A percentile compares a stretch with the other conserved stretches of the same genome.
Evolutionary conservation across 129 eudicot genomes (phyloP).

Genomic region (Lactuca saligna): DNA sequence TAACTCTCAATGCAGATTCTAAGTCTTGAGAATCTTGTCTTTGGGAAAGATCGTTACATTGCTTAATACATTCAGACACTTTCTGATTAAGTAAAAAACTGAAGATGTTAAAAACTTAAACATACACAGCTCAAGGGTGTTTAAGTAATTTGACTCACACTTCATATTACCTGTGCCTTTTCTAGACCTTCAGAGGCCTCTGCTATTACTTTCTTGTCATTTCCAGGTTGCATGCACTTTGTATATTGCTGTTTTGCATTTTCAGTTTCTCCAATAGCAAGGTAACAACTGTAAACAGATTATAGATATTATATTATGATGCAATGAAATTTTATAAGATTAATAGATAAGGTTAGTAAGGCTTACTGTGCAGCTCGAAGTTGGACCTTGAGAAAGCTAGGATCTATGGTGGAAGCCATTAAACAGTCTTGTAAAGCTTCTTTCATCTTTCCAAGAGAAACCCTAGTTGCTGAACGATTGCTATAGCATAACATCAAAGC

Average conservation of each 20-base stretch:
- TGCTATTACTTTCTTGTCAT: conserved; percentile 56
- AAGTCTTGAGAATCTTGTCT: conserved; percentile 46
- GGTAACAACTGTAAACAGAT: conserved; percentile 62
- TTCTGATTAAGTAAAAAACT: conserved; percentile 45
- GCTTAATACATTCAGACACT: conserved; percentile 60
- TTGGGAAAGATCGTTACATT: conserved; percentile 46
- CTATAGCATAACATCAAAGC: conserved; percentile 88
- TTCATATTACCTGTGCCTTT: conserved; percentile 64
- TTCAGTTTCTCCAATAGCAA: conserved; percentile 85
- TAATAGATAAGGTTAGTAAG: conserved; percentile 1
- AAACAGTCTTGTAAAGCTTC: conserved; percentile 85
- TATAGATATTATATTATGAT: neutral
- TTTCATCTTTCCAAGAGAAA: conserved; percentile 80
- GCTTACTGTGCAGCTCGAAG: conserved; percentile 89
- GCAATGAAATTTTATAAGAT: neutral
- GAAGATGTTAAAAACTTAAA: neutral
- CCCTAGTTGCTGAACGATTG: conserved; percentile 91
- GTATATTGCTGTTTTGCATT: conserved; percentile 59
- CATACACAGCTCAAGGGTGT: neutral
- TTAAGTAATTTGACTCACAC: neutral
- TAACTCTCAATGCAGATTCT: conserved; percentile 49
- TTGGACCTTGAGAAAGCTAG: conserved; percentile 74
- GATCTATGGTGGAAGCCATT: conserved; percentile 75
- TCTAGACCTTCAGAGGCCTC: conserved; percentile 94
- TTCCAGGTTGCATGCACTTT: conserved; percentile 66